phyloP scores from a whole-genome alignment of 192 early-diverging fungal genomes.

The Phlyctochytrium planicorne region DNA sequence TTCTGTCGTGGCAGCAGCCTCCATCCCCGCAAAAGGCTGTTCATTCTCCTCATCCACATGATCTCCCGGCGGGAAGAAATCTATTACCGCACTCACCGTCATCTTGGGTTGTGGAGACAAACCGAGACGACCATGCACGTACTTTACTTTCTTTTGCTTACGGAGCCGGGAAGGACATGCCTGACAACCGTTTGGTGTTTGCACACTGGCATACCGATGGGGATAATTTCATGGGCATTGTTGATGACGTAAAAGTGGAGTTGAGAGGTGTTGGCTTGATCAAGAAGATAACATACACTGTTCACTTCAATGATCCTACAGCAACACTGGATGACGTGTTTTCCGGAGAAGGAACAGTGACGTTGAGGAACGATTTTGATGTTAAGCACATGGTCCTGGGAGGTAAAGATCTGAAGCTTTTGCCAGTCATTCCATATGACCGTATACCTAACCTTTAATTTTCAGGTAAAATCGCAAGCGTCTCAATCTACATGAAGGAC shows the following conservation, averaged over 20 bases:
- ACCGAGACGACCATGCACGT: conserved; percentile 21
- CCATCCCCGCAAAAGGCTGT: no score
- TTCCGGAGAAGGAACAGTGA: conserved; percentile 37
- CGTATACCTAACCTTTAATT: neutral
- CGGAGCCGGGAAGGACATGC: neutral
- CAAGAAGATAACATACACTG: conserved; percentile 22
- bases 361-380: conserved; percentile 43
- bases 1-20: no score
- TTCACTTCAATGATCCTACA: conserved; percentile 28
- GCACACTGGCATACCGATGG: conserved; percentile 47
- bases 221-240: conserved; percentile 36
- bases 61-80: no score
- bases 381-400: conserved; percentile 26
- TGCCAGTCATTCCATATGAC: no score
- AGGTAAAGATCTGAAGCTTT: no score
- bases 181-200: conserved; percentile 16
- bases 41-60: no score
- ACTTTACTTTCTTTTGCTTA: conserved; percentile 15
- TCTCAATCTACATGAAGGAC: conserved; percentile 21
- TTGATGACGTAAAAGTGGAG: conserved; percentile 26
- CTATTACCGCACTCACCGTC: no score
- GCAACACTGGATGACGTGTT: conserved; percentile 43
- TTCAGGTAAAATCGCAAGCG: conserved; percentile 11
- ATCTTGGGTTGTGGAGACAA: conserved; percentile 29
- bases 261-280: conserved; percentile 8